Percentiles rank a stretch among this genome's conserved stretches.
Conservation (phyloP, 2,329 filamentous ascomycete species). For the Pseudocercospora vitis region DNA sequence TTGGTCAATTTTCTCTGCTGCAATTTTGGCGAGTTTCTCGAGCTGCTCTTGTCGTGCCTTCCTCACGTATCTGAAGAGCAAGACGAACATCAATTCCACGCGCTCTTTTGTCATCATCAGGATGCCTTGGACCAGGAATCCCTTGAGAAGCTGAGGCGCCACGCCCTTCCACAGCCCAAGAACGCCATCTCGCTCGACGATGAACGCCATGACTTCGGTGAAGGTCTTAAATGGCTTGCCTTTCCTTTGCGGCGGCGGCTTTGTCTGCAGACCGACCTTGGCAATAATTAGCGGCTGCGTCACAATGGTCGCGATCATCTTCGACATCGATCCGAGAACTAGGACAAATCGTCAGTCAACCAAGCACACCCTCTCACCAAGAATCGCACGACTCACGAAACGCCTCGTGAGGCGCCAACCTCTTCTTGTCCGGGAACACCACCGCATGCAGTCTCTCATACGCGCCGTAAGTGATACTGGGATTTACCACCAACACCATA, state of each 20-base stretch:
- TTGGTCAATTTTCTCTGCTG: slow-evolving; percentile 59
- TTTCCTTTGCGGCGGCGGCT: slow-evolving; percentile 76
- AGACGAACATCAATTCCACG: slow-evolving; percentile 83
- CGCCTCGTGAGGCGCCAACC: slow-evolving; percentile 78
- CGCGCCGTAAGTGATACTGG: slow-evolving; percentile 94
- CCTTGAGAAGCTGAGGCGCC: slow-evolving; percentile 88
- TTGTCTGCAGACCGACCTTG: slow-evolving; percentile 94
- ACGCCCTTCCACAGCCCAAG: slow-evolving; percentile 95
- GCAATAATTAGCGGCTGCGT: slow-evolving; percentile 97
- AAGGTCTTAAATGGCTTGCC: slow-evolving; percentile 95
- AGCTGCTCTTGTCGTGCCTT: slow-evolving; percentile 69
- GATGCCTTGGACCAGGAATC: slow-evolving; percentile 87
- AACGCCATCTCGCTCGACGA: slow-evolving; percentile 81
- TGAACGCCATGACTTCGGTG: slow-evolving; percentile 90
- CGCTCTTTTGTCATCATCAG: slow-evolving; percentile 99
- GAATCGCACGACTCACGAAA: slow-evolving; percentile 67
- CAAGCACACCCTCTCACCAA: too few species aligned
- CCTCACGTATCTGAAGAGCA: slow-evolving; percentile 79
- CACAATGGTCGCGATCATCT: slow-evolving; percentile 82
- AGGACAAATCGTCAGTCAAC: not conserved
- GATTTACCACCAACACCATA: slow-evolving; percentile 91
- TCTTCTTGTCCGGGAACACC: slow-evolving; percentile 74
- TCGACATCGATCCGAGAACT: slow-evolving; percentile 89
- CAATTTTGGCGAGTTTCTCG: slow-evolving; percentile 63
- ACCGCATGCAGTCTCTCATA: slow-evolving; percentile 83